Percentiles rank a stretch among this genome's conserved stretches.
Conservation (phyloP, 352 stramenopile species). For the Globisporangium paddicum region DNA sequence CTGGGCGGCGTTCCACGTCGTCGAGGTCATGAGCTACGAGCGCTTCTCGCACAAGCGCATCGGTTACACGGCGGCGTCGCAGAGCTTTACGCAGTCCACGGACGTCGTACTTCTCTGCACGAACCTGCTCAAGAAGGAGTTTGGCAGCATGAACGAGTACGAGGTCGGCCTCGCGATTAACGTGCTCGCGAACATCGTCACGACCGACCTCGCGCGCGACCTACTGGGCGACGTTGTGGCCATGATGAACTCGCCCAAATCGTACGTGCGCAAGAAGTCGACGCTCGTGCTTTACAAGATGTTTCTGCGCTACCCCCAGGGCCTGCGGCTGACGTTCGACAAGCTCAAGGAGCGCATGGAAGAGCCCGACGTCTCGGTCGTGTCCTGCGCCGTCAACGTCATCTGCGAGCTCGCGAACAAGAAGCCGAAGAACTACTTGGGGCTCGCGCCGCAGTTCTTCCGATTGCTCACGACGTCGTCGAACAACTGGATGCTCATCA, state of each 20-base stretch:
- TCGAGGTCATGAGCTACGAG: slow-evolving; percentile 97
- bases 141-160: slow-evolving; percentile 89
- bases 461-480: slow-evolving; percentile 95
- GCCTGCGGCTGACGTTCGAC: slow-evolving; percentile 97
- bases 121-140: slow-evolving; percentile 99
- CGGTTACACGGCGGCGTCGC: slow-evolving; percentile 94
- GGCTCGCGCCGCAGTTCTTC: slow-evolving; percentile 98
- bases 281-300: slow-evolving; percentile 98
- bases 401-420: slow-evolving; percentile 99
- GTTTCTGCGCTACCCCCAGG: slow-evolving; percentile 98
- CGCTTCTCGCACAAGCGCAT: slow-evolving; percentile 96
- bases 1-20: slow-evolving; percentile 97
- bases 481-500: slow-evolving; percentile 99
- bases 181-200: slow-evolving; percentile 98
- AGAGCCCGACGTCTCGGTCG: slow-evolving; percentile 94
- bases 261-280: slow-evolving; percentile 98
- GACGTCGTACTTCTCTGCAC: slow-evolving; percentile 98
- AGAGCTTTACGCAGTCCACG: slow-evolving; percentile 96
- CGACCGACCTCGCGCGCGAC: slow-evolving; percentile 94
- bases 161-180: slow-evolving; percentile 98
- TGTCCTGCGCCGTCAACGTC: slow-evolving; percentile 98
- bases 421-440: slow-evolving; percentile 98
- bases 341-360: slow-evolving; percentile 95
- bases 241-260: slow-evolving; percentile 92
- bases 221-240: slow-evolving; percentile 88